phyloP scores from a whole-genome alignment of 306 rosid genomes.

The peach (Prunus persica) region DNA sequence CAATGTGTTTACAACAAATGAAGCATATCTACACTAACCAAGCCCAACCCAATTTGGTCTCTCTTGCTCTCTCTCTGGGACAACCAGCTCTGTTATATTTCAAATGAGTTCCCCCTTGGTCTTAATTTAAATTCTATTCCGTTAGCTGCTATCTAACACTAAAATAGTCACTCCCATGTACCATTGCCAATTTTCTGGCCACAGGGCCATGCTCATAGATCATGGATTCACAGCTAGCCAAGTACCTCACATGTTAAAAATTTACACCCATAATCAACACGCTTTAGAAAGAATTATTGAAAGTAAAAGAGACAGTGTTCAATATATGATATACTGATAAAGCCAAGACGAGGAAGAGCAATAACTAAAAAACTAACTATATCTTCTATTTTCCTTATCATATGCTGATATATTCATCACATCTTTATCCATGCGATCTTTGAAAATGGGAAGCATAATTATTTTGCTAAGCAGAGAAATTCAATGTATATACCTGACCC shows the following conservation, averaged over 20 bases:
- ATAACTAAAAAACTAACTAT: not conserved
- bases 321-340: not conserved
- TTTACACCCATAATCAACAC: not conserved
- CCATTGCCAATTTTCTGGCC: not conserved
- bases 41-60: constrained; percentile 17
- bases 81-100: constrained; percentile 1
- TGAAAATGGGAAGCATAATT: not conserved
- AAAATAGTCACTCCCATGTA: not conserved
- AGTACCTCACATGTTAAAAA: not conserved
- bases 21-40: constrained; percentile 13
- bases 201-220: not conserved
- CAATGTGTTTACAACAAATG: constrained; percentile 21
- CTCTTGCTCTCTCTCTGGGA: constrained; percentile 15
- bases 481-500: constrained; percentile 64
- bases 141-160: not conserved
- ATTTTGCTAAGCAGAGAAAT: constrained; percentile 12
- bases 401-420: not conserved
- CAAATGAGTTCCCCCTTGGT: not conserved
- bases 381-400: not conserved
- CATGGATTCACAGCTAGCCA: not conserved
- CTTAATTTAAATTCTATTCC: not conserved
- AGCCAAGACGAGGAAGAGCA: not conserved
- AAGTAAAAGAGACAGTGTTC: not conserved
- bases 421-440: not conserved
- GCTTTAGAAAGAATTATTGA: no score